phyloP scores from a whole-genome alignment of 768 basidiomycete species.

The Lactarius evosmus region DNA sequence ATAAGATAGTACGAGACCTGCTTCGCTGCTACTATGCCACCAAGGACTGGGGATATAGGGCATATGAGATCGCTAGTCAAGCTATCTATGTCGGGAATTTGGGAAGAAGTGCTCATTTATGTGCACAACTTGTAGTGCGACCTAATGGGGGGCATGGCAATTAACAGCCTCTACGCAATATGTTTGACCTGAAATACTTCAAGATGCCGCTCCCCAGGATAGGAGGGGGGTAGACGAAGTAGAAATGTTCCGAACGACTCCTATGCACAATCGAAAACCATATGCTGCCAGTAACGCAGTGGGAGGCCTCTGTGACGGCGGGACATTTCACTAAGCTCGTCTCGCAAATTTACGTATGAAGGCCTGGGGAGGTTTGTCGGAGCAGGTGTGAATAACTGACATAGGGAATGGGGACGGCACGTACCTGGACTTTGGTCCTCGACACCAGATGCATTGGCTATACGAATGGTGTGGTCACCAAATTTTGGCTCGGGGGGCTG shows the following conservation, averaged over 20 bases:
- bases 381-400: neutral
- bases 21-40: slow-evolving; percentile 91
- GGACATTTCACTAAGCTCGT: no score
- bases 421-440: slow-evolving; percentile 89
- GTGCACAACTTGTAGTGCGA: no score
- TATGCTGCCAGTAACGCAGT: neutral
- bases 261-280: no score
- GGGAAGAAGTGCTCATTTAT: no score
- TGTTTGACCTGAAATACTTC: no score
- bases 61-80: slow-evolving; percentile 44
- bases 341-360: no score
- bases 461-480: slow-evolving; percentile 89
- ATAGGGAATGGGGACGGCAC: slow-evolving; percentile 28
- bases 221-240: no score
- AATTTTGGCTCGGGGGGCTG: slow-evolving; percentile 97
- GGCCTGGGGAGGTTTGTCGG: neutral
- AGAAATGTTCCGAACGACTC: neutral
- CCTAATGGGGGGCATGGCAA: no score
- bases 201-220: no score
- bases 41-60: slow-evolving; percentile 81
- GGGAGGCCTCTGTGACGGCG: no score
- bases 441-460: slow-evolving; percentile 87
- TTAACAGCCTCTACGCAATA: no score
- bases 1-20: slow-evolving; percentile 91
- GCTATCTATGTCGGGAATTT: neutral